Evolutionary conservation across 148 eudicot species (phyloP).

Genomic region (Simmondsia chinensis): DNA sequence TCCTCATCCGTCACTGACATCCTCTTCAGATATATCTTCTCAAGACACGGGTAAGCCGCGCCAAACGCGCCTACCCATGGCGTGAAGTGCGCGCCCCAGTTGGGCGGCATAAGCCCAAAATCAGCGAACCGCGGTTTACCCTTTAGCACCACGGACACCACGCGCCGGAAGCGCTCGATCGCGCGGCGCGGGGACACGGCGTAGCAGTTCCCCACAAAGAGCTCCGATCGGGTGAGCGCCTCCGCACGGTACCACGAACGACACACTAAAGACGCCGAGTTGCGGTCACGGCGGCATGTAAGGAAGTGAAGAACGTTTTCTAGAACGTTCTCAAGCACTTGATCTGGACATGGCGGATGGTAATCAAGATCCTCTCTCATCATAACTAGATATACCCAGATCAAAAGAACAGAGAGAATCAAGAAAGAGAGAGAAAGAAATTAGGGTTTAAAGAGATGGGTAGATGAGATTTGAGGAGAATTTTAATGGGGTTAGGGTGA

Average conservation of each 20-base stretch:
- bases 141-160: slow-evolving; percentile 36
- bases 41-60: slow-evolving; percentile 32
- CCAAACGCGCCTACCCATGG: slow-evolving; percentile 39
- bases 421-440: too few relatives aligned
- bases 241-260: slow-evolving; percentile 67
- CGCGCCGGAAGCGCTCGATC: slow-evolving; percentile 30
- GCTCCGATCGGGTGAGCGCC: slow-evolving; percentile 57
- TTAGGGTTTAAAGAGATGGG: too few relatives aligned
- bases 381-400: too few relatives aligned
- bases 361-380: too few relatives aligned
- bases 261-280: slow-evolving; percentile 58
- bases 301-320: slow-evolving; percentile 61
- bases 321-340: slow-evolving; percentile 68
- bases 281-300: slow-evolving; percentile 44
- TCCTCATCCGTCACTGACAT: slow-evolving; percentile 58
- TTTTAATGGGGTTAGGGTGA: too few relatives aligned
- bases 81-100: slow-evolving; percentile 57
- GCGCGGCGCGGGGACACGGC: slow-evolving; percentile 39
- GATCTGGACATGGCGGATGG: slow-evolving; percentile 55
- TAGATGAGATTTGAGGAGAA: too few relatives aligned
- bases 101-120: slow-evolving; percentile 46
- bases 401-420: too few relatives aligned
- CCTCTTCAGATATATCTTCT: slow-evolving; percentile 45
- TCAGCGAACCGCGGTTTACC: slow-evolving; percentile 80
- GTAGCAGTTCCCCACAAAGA: slow-evolving; percentile 73